phyloP scores from a whole-genome alignment of 805 yeast genomes.

The Teunomyces stri region DNA sequence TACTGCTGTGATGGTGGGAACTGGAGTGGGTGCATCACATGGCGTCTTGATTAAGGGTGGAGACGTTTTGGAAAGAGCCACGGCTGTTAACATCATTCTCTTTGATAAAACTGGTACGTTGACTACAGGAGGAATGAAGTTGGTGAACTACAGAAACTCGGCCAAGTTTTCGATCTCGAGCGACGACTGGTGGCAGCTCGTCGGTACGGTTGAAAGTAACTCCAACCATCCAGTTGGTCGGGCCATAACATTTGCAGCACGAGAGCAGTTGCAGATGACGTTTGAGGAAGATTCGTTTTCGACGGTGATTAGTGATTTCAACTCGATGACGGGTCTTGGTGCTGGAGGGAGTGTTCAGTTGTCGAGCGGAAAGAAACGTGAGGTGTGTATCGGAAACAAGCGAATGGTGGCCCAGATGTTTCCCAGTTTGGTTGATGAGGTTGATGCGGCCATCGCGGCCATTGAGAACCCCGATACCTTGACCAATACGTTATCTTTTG shows the following conservation, averaged over 20 bases:
- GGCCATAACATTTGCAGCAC: constrained; percentile 53
- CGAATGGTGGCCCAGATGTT: constrained; percentile 34
- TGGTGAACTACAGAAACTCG: constrained; percentile 23
- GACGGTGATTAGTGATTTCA: constrained; percentile 31
- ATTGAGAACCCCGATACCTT: constrained; percentile 16
- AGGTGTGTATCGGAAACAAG: constrained; percentile 53
- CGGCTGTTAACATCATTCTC: constrained; percentile 59
- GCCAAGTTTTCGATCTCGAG: constrained; percentile 14
- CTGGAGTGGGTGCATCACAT: constrained; percentile 89
- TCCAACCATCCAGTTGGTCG: constrained; percentile 89
- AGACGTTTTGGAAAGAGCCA: constrained; percentile 74
- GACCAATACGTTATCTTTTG: constrained; percentile 48
- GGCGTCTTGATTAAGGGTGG: constrained; percentile 95
- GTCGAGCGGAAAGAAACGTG: constrained; percentile 16
- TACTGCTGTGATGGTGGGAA: constrained; percentile 98
- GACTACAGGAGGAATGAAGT: constrained; percentile 76
- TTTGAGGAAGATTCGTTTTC: constrained; percentile 34
- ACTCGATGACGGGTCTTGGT: constrained; percentile 46
- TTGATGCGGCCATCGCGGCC: constrained; percentile 1
- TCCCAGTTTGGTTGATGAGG: constrained; percentile 13
- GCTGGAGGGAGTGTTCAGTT: constrained; percentile 39
- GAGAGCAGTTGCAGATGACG: constrained; percentile 19
- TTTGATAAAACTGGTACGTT: constrained; percentile 97
- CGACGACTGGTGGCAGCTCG: constrained; percentile 49
- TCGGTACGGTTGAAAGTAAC: constrained; percentile 59